Base-by-base conservation (phyloP, 495 filamentous ascomycete genomes). In the Podospora pseudopauciseta region DNA sequence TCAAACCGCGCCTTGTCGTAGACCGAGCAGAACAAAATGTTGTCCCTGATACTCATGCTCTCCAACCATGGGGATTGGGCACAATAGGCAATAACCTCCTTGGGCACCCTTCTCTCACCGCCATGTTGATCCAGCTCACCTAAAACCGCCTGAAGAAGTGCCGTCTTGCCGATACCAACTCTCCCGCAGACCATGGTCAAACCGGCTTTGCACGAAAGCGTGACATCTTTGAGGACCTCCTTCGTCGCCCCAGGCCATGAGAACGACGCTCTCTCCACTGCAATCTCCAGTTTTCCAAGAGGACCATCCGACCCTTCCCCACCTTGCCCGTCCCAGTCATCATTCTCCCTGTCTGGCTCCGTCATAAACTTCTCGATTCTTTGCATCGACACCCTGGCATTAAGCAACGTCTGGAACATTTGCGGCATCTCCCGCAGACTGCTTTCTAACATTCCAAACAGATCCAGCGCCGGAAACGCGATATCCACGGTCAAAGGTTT, bases 1-100 rank as follows among this genome's bases (percentile, higher is more conserved):
- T 94, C 89, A 76, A 97, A 98, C 78, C 97, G 94, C 3, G 82
- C 75, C 72, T 88, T 88, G 65, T 94, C 89, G 65, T 90, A 91
- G 0, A 85, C 85, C 13, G 88, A 84, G 54, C 88, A 90, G 75
- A 95, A 95, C 1, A 94, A 76, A 57, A 94, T 93, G 68, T 94
- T 94, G 39, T 94, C 89, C 2, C 89, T 88, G 59, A 96, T 93
- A 67, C 87, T 94, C 91, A 94, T 94, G 72, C 90, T 94, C 74
- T 95, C 91, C 6, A 96, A 82, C 92, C 92, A 96, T n/a, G 92
- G 90, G 4, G 87, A 90, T 71, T 96, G 92, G 2, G 88, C 87
- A 74, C 91, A 94, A 78, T 94, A 96, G 11, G 89, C 92, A 1
- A 94, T 80, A 80, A 89, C 89, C 63, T 90, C 88, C 27, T 85